Evolutionary conservation across 2,329 filamentous ascomycete genomes (phyloP).

Genomic region (Sporothrix dimorphospora): DNA sequence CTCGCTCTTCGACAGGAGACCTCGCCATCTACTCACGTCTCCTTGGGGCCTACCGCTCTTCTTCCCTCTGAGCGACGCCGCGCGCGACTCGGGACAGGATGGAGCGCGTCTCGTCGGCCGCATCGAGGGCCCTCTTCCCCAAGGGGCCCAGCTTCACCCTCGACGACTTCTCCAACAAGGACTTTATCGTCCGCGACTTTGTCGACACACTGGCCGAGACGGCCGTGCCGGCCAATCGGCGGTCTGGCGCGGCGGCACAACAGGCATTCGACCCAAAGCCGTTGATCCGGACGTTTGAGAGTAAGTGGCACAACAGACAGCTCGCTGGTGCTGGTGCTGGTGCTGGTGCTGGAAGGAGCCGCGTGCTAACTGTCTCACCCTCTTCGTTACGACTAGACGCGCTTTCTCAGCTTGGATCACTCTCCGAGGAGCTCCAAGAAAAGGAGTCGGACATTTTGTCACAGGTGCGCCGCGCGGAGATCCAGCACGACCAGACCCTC

Average conservation of each 20-base stretch:
- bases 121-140: conserved; percentile 71
- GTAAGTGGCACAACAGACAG: conserved; percentile 44
- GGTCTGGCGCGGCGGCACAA: conserved; percentile 67
- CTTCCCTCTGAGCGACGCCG: background rate
- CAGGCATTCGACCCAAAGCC: conserved; percentile 90
- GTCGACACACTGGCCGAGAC: conserved; percentile 89
- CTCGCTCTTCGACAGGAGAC: background rate
- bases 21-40: background rate
- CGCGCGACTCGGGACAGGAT: conserved; percentile 35
- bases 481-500: conserved; percentile 88
- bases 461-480: conserved; percentile 87
- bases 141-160: conserved; percentile 82
- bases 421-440: conserved; percentile 83
- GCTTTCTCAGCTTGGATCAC: conserved; percentile 67
- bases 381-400: conserved; percentile 50
- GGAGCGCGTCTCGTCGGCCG: conserved; percentile 48
- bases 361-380: conserved; percentile 36
- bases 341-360: background rate
- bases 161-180: conserved; percentile 83
- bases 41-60: background rate
- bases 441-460: conserved; percentile 89
- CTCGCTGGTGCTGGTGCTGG: no score
- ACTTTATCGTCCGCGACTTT: conserved; percentile 98
- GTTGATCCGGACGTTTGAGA: conserved; percentile 92
- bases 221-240: conserved; percentile 76